Percentiles rank a stretch among this genome's conserved stretches.
phyloP scores from a whole-genome alignment of 2,329 filamentous ascomycete species.

The Pyrenophora seminiperda region DNA sequence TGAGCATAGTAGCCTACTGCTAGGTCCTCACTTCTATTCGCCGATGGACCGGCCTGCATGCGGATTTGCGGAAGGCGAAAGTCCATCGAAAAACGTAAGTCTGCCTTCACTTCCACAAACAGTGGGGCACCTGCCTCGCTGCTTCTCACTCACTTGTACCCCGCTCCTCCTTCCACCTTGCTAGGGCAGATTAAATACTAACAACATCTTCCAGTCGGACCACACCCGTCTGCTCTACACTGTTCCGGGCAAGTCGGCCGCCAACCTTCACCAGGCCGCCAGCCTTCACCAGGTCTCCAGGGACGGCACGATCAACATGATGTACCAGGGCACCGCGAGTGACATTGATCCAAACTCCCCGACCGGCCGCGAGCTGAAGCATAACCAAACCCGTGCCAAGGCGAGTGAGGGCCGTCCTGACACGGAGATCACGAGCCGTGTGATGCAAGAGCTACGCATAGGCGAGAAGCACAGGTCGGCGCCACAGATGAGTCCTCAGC shows the following conservation, averaged over 20 bases:
- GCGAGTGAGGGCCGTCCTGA: slow-evolving; percentile 6
- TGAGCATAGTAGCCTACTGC: slow-evolving; percentile 8
- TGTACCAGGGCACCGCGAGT: slow-evolving; percentile 31
- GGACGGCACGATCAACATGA: slow-evolving; percentile 30
- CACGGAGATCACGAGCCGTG: slow-evolving; percentile 13
- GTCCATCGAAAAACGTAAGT: slow-evolving; percentile 44
- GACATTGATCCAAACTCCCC: slow-evolving; percentile 28
- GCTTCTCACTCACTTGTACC: slow-evolving; percentile 5
- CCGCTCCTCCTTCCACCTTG: neutral
- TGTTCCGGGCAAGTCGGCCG: slow-evolving; percentile 13
- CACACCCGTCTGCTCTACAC: slow-evolving; percentile 30
- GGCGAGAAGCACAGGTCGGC: slow-evolving; percentile 6
- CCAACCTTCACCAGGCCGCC: neutral
- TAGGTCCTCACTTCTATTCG: slow-evolving; percentile 40
- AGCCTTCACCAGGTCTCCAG: slow-evolving; percentile 18
- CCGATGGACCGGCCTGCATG: slow-evolving; percentile 29
- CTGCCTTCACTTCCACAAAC: slow-evolving; percentile 1
- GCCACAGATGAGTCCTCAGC: neutral
- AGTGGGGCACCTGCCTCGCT: slow-evolving; percentile 9
- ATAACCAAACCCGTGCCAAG: slow-evolving; percentile 5
- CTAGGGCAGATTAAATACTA: slow-evolving; percentile 5
- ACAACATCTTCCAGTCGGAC: slow-evolving; percentile 30
- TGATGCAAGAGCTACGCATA: slow-evolving; percentile 31
- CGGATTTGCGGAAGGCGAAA: slow-evolving; percentile 26
- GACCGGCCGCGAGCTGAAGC: slow-evolving; percentile 12